These are phyloP conservation scores for Jatropha podagrica DNA, from an alignment of 441 rosid species.

Conservation along the genomic window DNA sequence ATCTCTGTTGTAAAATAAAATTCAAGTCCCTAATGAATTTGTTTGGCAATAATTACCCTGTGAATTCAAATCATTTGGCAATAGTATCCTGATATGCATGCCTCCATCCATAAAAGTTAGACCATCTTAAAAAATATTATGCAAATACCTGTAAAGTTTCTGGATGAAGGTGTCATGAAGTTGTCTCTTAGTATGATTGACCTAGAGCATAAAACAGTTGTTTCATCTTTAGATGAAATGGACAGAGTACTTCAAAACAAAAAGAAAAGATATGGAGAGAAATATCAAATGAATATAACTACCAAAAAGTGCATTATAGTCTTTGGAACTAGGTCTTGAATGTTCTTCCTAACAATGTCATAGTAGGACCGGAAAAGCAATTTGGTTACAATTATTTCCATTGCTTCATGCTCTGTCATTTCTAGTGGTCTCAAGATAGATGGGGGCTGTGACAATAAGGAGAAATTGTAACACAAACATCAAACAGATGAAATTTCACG, in stretches of 20 bases:
- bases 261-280: not conserved
- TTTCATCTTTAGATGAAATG: not conserved
- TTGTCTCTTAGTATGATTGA: slow-evolving; percentile 40
- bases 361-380: slow-evolving; percentile 39
- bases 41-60: too few species aligned
- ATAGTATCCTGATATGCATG: not conserved
- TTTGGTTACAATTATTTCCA: slow-evolving; percentile 35
- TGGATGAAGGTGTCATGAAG: slow-evolving; percentile 37
- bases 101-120: not conserved
- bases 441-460: slow-evolving; percentile 39
- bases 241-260: not conserved
- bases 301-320: slow-evolving; percentile 49
- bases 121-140: not conserved
- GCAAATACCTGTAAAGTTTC: slow-evolving; percentile 31
- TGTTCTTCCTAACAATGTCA: slow-evolving; percentile 41
- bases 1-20: not conserved
- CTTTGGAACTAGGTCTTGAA: slow-evolving; percentile 45
- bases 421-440: slow-evolving; percentile 37
- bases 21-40: not conserved
- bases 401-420: slow-evolving; percentile 33
- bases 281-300: not conserved
- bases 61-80: not conserved
- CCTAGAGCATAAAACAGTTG: slow-evolving; percentile 28
- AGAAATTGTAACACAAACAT: slow-evolving; percentile 11
- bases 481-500: slow-evolving; percentile 1